These are phyloP conservation scores for Eudorina sp. DNA, from an alignment of 139 green algal genomes.

Conservation along the genomic window DNA sequence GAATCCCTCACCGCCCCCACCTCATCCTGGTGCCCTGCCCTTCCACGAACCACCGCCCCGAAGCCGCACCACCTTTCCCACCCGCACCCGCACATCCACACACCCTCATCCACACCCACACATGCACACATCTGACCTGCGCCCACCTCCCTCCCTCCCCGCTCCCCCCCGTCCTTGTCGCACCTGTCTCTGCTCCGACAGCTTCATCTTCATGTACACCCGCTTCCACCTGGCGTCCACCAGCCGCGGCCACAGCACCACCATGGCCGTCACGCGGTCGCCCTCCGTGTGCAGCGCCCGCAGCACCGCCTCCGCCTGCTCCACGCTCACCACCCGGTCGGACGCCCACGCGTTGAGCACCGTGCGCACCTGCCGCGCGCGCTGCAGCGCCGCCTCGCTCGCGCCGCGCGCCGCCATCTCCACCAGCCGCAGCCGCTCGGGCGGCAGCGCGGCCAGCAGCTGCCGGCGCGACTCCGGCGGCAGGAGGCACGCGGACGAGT, in stretches of 20 bases:
- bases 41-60: too few species aligned
- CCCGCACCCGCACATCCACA: too few species aligned
- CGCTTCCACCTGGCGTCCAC: conserved; percentile 39
- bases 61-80: too few species aligned
- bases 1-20: too few species aligned
- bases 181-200: conserved; percentile 51
- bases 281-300: conserved; percentile 25
- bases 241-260: conserved; percentile 54
- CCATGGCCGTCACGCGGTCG: conserved; percentile 38
- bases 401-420: conserved; percentile 24
- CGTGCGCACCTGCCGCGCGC: conserved; percentile 47
- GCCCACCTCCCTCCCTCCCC: neutral
- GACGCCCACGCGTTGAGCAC: conserved; percentile 50
- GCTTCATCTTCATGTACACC: conserved; percentile 33
- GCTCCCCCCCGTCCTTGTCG: neutral
- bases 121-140: too few species aligned
- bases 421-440: conserved; percentile 7
- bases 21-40: too few species aligned
- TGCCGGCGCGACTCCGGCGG: conserved; percentile 20
- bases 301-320: conserved; percentile 36
- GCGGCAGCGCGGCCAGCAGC: conserved; percentile 13
- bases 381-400: conserved; percentile 34
- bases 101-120: too few species aligned
- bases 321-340: conserved; percentile 11
- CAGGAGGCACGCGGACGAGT: conserved; percentile 44